phyloP scores from a whole-genome alignment of 805 yeast genomes.

The Kodamaea hsintzibuensis region DNA sequence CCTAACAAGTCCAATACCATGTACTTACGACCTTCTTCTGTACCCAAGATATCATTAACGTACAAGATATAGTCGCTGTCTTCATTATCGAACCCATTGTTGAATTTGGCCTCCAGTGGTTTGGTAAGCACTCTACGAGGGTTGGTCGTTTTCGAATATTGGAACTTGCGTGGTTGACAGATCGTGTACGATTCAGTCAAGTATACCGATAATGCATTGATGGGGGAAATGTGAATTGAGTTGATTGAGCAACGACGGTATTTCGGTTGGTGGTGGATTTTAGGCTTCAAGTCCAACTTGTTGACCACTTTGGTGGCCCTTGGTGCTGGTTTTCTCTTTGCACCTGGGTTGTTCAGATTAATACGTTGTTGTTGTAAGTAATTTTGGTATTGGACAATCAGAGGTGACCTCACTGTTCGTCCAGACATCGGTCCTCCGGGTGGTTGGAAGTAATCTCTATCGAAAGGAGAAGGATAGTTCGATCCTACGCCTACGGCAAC shows the following conservation, averaged over 20 bases:
- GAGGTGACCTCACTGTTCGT: constrained; percentile 27
- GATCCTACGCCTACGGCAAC: constrained; percentile 17
- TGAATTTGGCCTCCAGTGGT: constrained; percentile 79
- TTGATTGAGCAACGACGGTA: constrained; percentile 69
- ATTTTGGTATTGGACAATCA: constrained; percentile 36
- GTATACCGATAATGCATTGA: constrained; percentile 74
- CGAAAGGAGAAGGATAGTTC: constrained; percentile 2
- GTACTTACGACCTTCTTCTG: constrained; percentile 81
- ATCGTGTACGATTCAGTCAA: constrained; percentile 78
- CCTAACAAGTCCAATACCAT: constrained; percentile 90
- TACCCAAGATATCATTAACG: constrained; percentile 91
- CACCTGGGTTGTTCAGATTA: not conserved
- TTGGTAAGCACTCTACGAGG: constrained; percentile 92
- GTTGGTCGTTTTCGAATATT: constrained; percentile 79
- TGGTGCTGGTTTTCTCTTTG: constrained; percentile 43
- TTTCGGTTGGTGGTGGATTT: constrained; percentile 60
- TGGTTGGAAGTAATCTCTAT: constrained; percentile 5
- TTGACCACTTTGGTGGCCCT: constrained; percentile 42
- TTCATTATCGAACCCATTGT: constrained; percentile 84
- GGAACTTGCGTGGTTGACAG: constrained; percentile 76
- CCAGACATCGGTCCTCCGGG: constrained; percentile 9
- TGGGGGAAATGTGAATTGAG: constrained; percentile 71
- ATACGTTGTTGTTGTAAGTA: constrained; percentile 19
- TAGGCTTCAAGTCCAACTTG: constrained; percentile 60
- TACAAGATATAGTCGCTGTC: constrained; percentile 89